Evolutionary conservation across 2,329 filamentous ascomycete genomes (phyloP), one percentile per base, ranked within the genome.

Genomic region (Simplicillium sp.): DNA sequence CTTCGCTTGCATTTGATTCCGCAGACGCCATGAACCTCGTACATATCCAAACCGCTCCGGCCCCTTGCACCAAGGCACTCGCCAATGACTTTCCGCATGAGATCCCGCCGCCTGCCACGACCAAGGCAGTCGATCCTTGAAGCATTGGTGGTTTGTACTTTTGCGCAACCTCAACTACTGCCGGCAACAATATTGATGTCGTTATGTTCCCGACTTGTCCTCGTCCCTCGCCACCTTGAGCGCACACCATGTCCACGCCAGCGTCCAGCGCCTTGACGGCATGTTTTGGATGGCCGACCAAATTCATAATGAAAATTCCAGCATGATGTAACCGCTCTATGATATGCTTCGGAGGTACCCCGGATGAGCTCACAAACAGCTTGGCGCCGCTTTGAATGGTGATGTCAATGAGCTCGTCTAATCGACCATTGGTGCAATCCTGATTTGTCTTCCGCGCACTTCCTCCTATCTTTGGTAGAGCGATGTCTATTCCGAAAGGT

Each of bases 241-340:
- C 82, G 59, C 88, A 95, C 5, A 97, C 75, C 48, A 96, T 82
- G 63, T 97, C 90, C 8, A 94, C 87, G 35, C 90, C 90, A 0
- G 82, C 76, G 39, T 87, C 78, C 4, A 97, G 68, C 3, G 89
- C 89, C 67, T 96, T 95, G 58, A 82, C 76, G 1, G 89, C 89
- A 60, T 97, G 90, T 58, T 84, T 87, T 2, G 90, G 89, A 52
- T 89, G 85, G 0, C 90, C 90, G n/a, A 96, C 88, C 89, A 96
- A 95, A 61, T 96, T 96, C 88, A 95, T 96, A 29, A 96, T 73
- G 44, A 94, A 59, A 31, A 97, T 84, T 0, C 85, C 86, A 0
- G 84, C 82, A 7, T 71, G 70, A 56, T 97, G 90, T 36, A 97
- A 69, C 34, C 78, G 67, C 50, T 86, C 78, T 43, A 96, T 82